A percentile compares a stretch with the other conserved stretches of the same genome.
Conservation (phyloP, 31 red algal species). For the Asparagopsis taxiformis region DNA sequence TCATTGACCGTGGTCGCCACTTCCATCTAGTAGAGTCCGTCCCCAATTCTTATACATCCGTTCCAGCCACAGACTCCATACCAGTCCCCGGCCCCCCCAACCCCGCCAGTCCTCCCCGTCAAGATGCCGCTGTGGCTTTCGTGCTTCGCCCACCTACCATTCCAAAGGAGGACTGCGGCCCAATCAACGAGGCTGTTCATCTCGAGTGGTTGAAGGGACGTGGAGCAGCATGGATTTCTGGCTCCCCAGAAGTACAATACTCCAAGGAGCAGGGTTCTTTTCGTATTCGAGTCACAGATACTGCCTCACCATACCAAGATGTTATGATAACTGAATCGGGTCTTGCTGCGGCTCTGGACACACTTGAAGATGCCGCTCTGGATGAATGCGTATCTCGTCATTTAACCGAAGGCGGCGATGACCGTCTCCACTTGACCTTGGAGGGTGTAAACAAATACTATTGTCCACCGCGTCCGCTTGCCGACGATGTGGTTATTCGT, state of each 20-base stretch:
- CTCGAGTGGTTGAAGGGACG: slow-evolving; percentile 57
- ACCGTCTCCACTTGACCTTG: slow-evolving; percentile 63
- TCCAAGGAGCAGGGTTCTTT: slow-evolving; percentile 54
- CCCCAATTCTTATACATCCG: not conserved
- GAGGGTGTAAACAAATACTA: slow-evolving; percentile 85
- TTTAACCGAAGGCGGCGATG: slow-evolving; percentile 79
- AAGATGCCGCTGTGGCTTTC: slow-evolving; percentile 49
- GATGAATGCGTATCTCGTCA: slow-evolving; percentile 68
- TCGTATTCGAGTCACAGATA: slow-evolving; percentile 43
- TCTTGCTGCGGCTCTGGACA: slow-evolving; percentile 58
- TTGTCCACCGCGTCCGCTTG: slow-evolving; percentile 57
- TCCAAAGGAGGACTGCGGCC: slow-evolving; percentile 53
- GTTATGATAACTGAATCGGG: slow-evolving; percentile 61
- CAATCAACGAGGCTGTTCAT: slow-evolving; percentile 52
- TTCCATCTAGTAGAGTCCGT: slow-evolving; percentile 33
- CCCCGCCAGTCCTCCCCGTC: slow-evolving; percentile 38
- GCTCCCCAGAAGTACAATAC: slow-evolving; percentile 47
- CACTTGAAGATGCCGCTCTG: slow-evolving; percentile 62
- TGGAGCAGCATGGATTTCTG: slow-evolving; percentile 57
- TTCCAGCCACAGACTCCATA: not conserved
- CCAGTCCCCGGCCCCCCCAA: slow-evolving; percentile 25
- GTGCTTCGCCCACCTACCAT: slow-evolving; percentile 57
- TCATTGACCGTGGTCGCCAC: slow-evolving; percentile 47
- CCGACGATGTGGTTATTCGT: slow-evolving; percentile 53
- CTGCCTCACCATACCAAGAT: slow-evolving; percentile 28